phyloP scores from a whole-genome alignment of 2,329 filamentous ascomycete genomes.

The Nemania bipapillata region DNA sequence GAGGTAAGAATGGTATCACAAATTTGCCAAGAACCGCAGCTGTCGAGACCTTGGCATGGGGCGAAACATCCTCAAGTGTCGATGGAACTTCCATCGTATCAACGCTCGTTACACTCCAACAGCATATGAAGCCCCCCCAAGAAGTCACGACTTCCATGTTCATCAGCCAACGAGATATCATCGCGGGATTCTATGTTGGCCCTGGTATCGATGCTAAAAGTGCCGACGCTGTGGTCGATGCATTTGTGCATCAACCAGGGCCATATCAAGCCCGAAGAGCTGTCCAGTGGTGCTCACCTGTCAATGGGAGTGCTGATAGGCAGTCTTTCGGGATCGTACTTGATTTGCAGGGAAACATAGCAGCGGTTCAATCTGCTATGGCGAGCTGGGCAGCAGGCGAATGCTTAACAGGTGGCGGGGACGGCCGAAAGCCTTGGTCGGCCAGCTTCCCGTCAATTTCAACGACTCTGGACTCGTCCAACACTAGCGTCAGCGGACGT shows the following conservation, averaged over 20 bases:
- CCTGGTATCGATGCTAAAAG: background rate
- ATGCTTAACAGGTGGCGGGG: background rate
- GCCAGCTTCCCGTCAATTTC: background rate
- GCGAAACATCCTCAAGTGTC: background rate
- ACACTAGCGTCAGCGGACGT: too few species aligned
- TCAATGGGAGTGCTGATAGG: background rate
- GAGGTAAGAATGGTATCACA: too few species aligned
- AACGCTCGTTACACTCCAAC: background rate
- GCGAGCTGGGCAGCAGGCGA: background rate
- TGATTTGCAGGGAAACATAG: background rate
- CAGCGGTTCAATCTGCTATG: background rate
- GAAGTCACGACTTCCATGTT: too few species aligned
- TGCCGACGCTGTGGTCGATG: background rate
- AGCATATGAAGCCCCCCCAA: too few species aligned
- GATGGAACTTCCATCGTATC: background rate
- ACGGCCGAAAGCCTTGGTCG: background rate
- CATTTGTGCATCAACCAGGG: background rate
- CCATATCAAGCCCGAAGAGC: background rate
- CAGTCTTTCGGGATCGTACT: background rate
- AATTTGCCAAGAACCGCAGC: too few species aligned
- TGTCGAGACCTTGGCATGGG: background rate
- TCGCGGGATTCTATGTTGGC: background rate
- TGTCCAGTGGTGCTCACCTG: background rate
- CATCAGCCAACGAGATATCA: background rate
- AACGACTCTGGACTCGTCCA: background rate